These are phyloP conservation scores for Ceratocystis smalleyi DNA, from an alignment of 2,329 filamentous ascomycete genomes.

Conservation along the genomic window DNA sequence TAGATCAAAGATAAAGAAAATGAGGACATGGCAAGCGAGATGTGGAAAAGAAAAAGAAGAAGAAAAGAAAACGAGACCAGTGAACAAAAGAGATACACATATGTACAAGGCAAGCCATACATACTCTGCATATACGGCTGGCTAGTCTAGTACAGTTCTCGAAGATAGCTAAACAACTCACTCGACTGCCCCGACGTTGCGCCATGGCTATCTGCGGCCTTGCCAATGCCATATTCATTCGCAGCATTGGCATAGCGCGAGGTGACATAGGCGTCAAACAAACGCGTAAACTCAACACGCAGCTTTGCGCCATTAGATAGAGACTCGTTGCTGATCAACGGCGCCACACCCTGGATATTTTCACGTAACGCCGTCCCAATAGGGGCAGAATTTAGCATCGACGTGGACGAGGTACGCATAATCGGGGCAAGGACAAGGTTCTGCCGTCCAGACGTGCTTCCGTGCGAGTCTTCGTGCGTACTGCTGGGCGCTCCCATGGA, in stretches of 20 bases:
- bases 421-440: constrained; percentile 13
- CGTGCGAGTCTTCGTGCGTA: constrained; percentile 8
- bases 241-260: constrained; percentile 18
- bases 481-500: constrained; percentile 2
- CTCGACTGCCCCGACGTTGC: neutral
- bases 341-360: constrained; percentile 17
- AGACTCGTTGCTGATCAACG: constrained; percentile 14
- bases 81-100: too few relatives aligned
- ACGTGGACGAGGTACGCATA: neutral
- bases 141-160: constrained; percentile 8
- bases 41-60: too few relatives aligned
- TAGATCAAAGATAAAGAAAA: constrained; percentile 1
- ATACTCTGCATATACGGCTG: too few relatives aligned
- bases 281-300: constrained; percentile 38
- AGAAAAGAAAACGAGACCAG: neutral
- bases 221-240: constrained; percentile 5
- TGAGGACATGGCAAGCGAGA: neutral
- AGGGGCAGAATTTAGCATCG: constrained; percentile 13
- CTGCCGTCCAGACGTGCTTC: constrained; percentile 1
- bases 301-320: constrained; percentile 33
- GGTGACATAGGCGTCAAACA: constrained; percentile 28
- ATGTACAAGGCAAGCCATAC: too few relatives aligned
- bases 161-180: constrained; percentile 13
- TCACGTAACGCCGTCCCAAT: neutral
- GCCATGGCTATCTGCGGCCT: constrained; percentile 1